phyloP scores from a whole-genome alignment of 768 basidiomycete species.

The Panellus pusillus region DNA sequence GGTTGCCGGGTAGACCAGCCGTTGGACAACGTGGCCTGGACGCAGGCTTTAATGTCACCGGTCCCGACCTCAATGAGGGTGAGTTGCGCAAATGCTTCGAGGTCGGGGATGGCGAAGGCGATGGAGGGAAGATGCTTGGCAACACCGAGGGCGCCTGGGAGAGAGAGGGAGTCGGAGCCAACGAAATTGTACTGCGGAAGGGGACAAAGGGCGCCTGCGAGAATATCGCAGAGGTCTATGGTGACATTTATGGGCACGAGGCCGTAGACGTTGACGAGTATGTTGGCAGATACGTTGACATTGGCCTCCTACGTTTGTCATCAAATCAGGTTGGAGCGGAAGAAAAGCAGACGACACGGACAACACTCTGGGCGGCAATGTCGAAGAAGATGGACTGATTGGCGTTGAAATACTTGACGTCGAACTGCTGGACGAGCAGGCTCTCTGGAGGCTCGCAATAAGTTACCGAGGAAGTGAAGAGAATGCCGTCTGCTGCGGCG shows the following conservation, averaged over 20 bases:
- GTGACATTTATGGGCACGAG: constrained; percentile 79
- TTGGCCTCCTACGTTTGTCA: constrained; percentile 54
- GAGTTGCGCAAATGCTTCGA: constrained; percentile 87
- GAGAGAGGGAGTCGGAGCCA: constrained; percentile 68
- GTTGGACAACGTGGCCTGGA: constrained; percentile 91
- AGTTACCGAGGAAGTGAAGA: constrained; percentile 78
- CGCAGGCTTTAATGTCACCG: constrained; percentile 78
- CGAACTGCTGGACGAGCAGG: constrained; percentile 77
- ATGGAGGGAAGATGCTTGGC: constrained; percentile 66
- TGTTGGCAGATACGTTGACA: constrained; percentile 78
- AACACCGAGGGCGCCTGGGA: constrained; percentile 62
- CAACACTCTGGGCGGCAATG: constrained; percentile 41
- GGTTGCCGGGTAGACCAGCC: constrained; percentile 79
- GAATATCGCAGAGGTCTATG: constrained; percentile 80
- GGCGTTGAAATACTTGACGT: constrained; percentile 65
- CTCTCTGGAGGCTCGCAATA: constrained; percentile 82
- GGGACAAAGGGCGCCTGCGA: constrained; percentile 81
- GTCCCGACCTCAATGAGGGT: constrained; percentile 68
- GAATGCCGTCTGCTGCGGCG: constrained; percentile 16
- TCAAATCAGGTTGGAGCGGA: constrained; percentile 14
- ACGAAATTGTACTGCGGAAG: constrained; percentile 83
- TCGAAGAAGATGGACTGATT: constrained; percentile 82
- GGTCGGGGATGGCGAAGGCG: constrained; percentile 85
- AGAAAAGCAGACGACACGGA: constrained; percentile 39
- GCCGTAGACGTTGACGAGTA: constrained; percentile 88